A percentile compares a stretch with the other conserved stretches of the same genome.
Evolutionary conservation across 2,329 filamentous ascomycete genomes (phyloP).

Genomic region (Tolypocladium amazonense): DNA sequence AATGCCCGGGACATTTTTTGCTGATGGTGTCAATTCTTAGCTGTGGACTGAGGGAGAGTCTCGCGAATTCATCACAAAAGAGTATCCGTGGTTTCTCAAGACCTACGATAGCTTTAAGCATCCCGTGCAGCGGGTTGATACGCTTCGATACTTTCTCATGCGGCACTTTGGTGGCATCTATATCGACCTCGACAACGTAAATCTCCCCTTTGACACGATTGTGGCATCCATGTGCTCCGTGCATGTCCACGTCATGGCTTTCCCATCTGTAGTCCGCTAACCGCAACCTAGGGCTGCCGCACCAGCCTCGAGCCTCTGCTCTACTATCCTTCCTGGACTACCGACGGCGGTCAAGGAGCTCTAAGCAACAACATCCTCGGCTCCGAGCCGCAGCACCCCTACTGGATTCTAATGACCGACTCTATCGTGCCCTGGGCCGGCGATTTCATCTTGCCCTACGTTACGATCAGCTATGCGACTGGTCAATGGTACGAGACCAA

Average conservation of each 20-base stretch:
- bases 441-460: slow-evolving; percentile 2
- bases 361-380: slow-evolving; percentile 4
- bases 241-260: not conserved
- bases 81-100: slow-evolving; percentile 69
- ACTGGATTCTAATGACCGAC: slow-evolving; percentile 3
- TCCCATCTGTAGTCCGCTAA: not conserved
- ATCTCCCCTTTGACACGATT: not conserved
- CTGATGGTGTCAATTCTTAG: not conserved
- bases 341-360: slow-evolving; percentile 2
- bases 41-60: slow-evolving; percentile 67
- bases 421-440: not conserved
- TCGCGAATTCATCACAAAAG: slow-evolving; percentile 57
- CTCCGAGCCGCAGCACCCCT: slow-evolving; percentile 5
- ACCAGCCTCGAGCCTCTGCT: slow-evolving; percentile 5
- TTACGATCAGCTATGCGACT: slow-evolving; percentile 2
- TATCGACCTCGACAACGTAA: slow-evolving; percentile 55
- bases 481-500: slow-evolving; percentile 5
- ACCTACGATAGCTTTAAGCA: slow-evolving; percentile 66
- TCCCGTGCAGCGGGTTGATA: slow-evolving; percentile 67
- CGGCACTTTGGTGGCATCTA: slow-evolving; percentile 71
- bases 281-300: slow-evolving; percentile 20
- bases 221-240: not conserved
- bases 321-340: slow-evolving; percentile 5
- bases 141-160: slow-evolving; percentile 71
- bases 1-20: not conserved